Base-by-base conservation (phyloP, 768 basidiomycete species). In the Trametes meyenii region DNA sequence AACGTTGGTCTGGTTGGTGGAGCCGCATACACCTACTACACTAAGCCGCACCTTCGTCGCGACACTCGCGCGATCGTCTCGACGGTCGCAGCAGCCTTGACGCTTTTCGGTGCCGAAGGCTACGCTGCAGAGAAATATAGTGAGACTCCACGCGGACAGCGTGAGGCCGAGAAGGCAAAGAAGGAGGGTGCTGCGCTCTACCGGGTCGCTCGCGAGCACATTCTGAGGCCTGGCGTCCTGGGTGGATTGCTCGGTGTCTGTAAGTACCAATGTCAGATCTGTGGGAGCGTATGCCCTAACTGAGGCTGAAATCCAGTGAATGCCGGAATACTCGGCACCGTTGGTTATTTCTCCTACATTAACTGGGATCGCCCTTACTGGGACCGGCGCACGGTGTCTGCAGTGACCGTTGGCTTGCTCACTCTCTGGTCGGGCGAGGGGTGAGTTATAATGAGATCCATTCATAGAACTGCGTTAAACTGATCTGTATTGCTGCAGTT, bases 1-100 rank as follows among this genome's bases (percentile, higher is more conserved):
- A 92, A 92, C 72, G 74, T 92, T 64, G 90, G 90, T 19, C 73
- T 92, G 19, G 67, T 92, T 26, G 82, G 83, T 1, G 81, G 83
- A 10, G 77, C 84, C 21, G 84, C 86, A 3, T 88, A 86, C 66
- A 76, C 80, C 8, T 84, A 88, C 66, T 91, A 90, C 73, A 78
- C 77, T 3, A 75, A 83, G 35, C 86, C 87, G 19, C 75, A 81
- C 52, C 77, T 88, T 29, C 86, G 87, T 21, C 77, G 79, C 55
- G 84, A 90, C 70, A 72, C 83, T 50, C 71, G 78, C 62, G 71
- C 80, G 55, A 70, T 91, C 69, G 74, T 85, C 54, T 75, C 84
- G 59, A 75, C 84, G 42, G 73, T 84, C 61, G 80, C 83, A 45
- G 76, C 83, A 60, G 75, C 87, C 61, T 69, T 90, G 62, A 74